These are phyloP conservation scores for Hippophae tibetana DNA, from an alignment of 306 rosid species.

Conservation along the genomic window DNA sequence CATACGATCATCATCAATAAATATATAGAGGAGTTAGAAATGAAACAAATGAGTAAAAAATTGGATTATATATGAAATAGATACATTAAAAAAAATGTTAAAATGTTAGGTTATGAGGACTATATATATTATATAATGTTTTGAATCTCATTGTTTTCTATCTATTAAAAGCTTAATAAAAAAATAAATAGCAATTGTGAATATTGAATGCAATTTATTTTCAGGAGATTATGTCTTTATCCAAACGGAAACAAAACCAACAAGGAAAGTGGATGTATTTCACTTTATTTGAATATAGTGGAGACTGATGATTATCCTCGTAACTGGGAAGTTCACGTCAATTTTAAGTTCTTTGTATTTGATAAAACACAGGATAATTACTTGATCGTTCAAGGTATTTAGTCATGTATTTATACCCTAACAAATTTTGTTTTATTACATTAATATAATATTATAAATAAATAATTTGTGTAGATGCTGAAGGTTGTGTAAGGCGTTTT, in stretches of 20 bases:
- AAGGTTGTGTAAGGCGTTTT: not conserved
- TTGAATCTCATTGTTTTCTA: not conserved
- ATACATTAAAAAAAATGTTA: too few species aligned
- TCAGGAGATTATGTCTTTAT: conserved; percentile 1
- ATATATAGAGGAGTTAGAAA: too few species aligned
- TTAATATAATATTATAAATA: not conserved
- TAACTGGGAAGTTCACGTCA: conserved; percentile 5
- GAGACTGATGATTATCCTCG: not conserved
- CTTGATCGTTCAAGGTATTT: not conserved
- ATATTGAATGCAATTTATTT: not conserved
- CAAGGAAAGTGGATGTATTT: not conserved
- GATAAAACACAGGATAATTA: not conserved
- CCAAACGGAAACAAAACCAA: not conserved
- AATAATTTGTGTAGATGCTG: not conserved
- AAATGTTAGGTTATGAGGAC: too few species aligned
- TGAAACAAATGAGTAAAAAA: too few species aligned
- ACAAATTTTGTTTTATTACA: not conserved
- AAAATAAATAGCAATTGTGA: not conserved
- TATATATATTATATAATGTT: too few species aligned
- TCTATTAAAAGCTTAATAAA: not conserved
- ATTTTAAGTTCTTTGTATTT: not conserved
- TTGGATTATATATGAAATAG: too few species aligned
- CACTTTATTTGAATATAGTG: conserved; percentile 7
- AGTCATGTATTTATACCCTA: not conserved
- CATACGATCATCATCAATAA: too few species aligned